Conservation (phyloP, 2,329 filamentous ascomycete genomes). For the Pyrenochaeta sp. region DNA sequence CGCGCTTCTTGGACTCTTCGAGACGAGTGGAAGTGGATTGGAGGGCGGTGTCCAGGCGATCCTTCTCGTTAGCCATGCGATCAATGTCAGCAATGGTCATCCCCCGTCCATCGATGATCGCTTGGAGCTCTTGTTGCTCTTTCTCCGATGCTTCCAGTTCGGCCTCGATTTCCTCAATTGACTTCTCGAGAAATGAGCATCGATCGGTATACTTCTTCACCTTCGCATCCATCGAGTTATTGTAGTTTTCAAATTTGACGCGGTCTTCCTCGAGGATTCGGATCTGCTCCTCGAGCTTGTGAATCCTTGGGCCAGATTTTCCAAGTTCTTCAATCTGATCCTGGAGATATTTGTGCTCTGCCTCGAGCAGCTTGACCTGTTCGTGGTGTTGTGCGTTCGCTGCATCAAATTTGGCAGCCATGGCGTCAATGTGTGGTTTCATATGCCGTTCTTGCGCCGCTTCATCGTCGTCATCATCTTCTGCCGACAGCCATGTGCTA, state of each 20-base stretch:
- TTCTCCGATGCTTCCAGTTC: conserved; percentile 84
- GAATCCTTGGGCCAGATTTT: conserved; percentile 83
- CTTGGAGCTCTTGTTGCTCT: conserved; percentile 81
- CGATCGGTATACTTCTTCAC: conserved; percentile 88
- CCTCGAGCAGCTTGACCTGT: conserved; percentile 85
- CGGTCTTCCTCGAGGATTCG: conserved; percentile 95
- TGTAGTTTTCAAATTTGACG: conserved; percentile 95
- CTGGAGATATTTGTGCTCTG: conserved; percentile 79
- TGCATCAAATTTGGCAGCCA: conserved; percentile 86
- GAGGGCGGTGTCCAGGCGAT: conserved; percentile 88
- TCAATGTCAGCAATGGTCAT: conserved; percentile 99
- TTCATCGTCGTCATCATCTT: conserved; percentile 75
- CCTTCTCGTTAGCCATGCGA: conserved; percentile 95
- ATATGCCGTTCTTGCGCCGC: conserved; percentile 75
- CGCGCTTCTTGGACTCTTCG: conserved; percentile 84
- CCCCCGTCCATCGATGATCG: conserved; percentile 88
- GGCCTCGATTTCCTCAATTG: conserved; percentile 83
- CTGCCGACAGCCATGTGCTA: conserved; percentile 90
- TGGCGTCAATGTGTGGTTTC: conserved; percentile 82
- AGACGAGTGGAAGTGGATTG: conserved; percentile 78
- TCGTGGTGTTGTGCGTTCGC: conserved; percentile 85
- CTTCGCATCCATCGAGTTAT: conserved; percentile 80
- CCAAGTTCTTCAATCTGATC: conserved; percentile 91
- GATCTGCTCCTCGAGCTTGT: conserved; percentile 86
- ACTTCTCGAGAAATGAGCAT: conserved; percentile 82